Evolutionary conservation across 2,329 filamentous ascomycete species (phyloP), one percentile per base, ranked within the genome.

Genomic region (Gaeumannomyces sp.): DNA sequence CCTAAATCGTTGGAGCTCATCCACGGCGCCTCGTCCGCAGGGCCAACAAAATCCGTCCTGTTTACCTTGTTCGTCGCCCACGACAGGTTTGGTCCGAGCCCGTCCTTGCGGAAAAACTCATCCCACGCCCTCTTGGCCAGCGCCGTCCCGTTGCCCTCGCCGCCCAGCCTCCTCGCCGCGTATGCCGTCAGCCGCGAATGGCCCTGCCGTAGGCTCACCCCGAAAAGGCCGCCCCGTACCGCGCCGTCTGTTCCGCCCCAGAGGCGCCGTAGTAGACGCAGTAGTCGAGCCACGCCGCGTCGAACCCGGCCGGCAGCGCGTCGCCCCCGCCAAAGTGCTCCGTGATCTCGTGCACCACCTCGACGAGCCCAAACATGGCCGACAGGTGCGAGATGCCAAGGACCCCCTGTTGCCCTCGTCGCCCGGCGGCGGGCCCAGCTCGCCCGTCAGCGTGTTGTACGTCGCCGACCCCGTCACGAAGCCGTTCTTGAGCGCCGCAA

Each of bases 121-220:
- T 74, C 72, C 84, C 85, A 87, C 0, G 84, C 83, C 2, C 81
- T 76, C 22, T 73, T 68, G 0, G 81, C 83, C 4, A 85, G 74
- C 0, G 78, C 82, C 0, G 72, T 73, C 64, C 86, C 85, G 5
- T 73, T 72, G 0, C 27, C 60, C n/a, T 61, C 38, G 11, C 35
- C 53, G 13, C 64, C 59, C 8, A 73, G 70, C 64, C 77, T 73
- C 28, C 73, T 70, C 0, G 83, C 82, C 2, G 78, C 81, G 68
- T 83, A 86, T 0, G 84, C 85, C 1, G 85, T 82, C 10, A 87
- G 75, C 2, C 85, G 79, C 1, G 85, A 86, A 70, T 88, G 85
- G 0, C 80, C 84, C 69, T 88, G 85, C 61, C 76, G 75, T 61
- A 87, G 73, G 60, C 73, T 83, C 5, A 81, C 66, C 80, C 74